phyloP scores from a whole-genome alignment of 768 basidiomycete genomes.

The Lyophyllum semitale region DNA sequence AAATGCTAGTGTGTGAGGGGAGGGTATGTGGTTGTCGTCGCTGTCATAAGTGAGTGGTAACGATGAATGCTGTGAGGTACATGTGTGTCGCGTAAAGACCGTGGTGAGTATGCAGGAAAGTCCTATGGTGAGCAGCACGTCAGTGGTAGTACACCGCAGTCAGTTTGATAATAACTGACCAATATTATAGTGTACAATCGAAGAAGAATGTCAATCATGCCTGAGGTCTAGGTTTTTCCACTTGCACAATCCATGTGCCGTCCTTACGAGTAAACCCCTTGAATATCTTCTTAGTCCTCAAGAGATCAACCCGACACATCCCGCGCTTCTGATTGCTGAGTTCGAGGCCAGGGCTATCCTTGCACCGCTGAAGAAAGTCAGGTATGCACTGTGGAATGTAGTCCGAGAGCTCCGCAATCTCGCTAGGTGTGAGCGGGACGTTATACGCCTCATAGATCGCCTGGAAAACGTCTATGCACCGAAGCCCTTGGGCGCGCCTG shows the following conservation, averaged over 20 bases:
- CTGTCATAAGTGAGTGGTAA: constrained; percentile 3
- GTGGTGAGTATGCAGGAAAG: not conserved
- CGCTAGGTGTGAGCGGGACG: constrained; percentile 44
- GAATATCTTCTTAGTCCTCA: constrained; percentile 55
- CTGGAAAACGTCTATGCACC: constrained; percentile 60
- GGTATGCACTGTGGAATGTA: constrained; percentile 34
- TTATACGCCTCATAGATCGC: constrained; percentile 55
- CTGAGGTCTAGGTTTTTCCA: constrained; percentile 6
- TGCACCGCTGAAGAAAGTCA: constrained; percentile 49
- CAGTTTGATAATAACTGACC: not conserved
- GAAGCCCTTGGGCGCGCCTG: constrained; percentile 42
- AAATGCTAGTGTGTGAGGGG: not conserved
- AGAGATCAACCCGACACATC: constrained; percentile 56
- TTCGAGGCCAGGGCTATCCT: constrained; percentile 40
- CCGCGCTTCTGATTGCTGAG: constrained; percentile 47
- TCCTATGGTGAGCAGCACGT: constrained; percentile 1
- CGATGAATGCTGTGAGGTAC: not conserved
- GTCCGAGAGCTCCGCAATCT: constrained; percentile 30
- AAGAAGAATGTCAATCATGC: not conserved
- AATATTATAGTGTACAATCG: not conserved
- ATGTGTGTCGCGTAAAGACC: constrained; percentile 6
- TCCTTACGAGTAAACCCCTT: constrained; percentile 44
- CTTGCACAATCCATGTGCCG: constrained; percentile 33
- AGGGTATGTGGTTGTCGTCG: not conserved
- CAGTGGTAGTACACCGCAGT: not conserved